Base-by-base conservation (phyloP, 2,329 filamentous ascomycete genomes). In the Hypoxylon sp. region DNA sequence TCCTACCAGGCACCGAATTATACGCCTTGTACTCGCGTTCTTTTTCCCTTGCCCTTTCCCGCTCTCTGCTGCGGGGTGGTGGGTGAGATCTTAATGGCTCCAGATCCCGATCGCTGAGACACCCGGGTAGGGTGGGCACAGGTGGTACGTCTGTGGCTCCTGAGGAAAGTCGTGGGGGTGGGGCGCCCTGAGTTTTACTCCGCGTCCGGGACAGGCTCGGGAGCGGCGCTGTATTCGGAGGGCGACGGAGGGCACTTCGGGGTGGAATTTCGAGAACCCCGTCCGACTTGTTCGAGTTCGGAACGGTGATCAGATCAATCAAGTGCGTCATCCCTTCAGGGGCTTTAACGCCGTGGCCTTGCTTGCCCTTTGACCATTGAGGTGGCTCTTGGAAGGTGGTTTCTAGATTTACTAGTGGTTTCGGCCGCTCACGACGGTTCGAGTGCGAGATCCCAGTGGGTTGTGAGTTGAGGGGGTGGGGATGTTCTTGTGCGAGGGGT, bases 271-370 rank as follows among this genome's bases (percentile, higher is more conserved):
- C 71, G 22, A 68, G 52, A 9, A 22, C 14, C n/a, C 42, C 59
- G 20, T 42, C 59, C 1, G 67, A 49, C 12, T 64, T 63, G 20
- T 54, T 67, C 3, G 64, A 52, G 32, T 65, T 65, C 5, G 70
- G 65, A 18, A 65, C 62, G 7, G 66, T 70, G 49, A 77, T 77
- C 12, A 76, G 61, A 54, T 77, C 71, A 14, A 77, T 58, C 5
- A 77, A 70, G 30, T 75, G 76, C 20, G 51, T 62, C 42, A 71
- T 65, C n/a, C 75, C 75, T 20, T 75, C 74, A 1, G 76, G 74
- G 3, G 72, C 74, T 28, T 73, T 72, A 11, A 77, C 73, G 20
- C 76, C 76, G 20, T 73, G 76, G 6, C 76, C 76, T 20, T 50
- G 67, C 48, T 70, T 69, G 8, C 73, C 68, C 26, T 70, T 72